A percentile compares a stretch with the other conserved stretches of the same genome.
These are phyloP conservation scores for Alternaria gaisen DNA, from an alignment of 2,329 filamentous ascomycete species.

Conservation along the genomic window DNA sequence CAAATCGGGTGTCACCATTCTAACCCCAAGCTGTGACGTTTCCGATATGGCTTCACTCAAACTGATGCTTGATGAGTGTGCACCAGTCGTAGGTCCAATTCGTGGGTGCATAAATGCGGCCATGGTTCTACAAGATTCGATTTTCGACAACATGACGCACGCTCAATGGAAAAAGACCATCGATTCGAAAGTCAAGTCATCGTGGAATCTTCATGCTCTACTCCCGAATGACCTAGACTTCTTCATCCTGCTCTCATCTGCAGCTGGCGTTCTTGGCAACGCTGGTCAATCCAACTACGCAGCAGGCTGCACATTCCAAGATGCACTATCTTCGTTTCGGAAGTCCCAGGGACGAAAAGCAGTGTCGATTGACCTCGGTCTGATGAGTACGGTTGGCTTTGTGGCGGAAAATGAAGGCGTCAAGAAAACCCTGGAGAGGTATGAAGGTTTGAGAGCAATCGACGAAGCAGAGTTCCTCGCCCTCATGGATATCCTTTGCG, in stretches of 20 bases:
- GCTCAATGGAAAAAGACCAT: slow-evolving; percentile 20
- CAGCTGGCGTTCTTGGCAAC: slow-evolving; percentile 30
- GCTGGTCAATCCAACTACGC: slow-evolving; percentile 38
- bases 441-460: too few relatives aligned
- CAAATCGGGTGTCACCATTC: slow-evolving; percentile 1
- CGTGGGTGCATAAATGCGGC: slow-evolving; percentile 27
- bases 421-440: too few relatives aligned
- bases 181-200: slow-evolving; percentile 46
- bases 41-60: slow-evolving; percentile 7
- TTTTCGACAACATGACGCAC: slow-evolving; percentile 24
- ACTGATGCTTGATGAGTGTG: background rate
- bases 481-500: too few relatives aligned
- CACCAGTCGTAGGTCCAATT: slow-evolving; percentile 18
- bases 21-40: slow-evolving; percentile 16
- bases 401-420: slow-evolving; percentile 22
- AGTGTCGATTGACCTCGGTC: slow-evolving; percentile 27
- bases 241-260: slow-evolving; percentile 33
- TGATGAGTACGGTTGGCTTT: slow-evolving; percentile 24
- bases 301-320: slow-evolving; percentile 32
- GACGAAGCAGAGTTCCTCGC: too few relatives aligned
- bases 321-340: slow-evolving; percentile 29
- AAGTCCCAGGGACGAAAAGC: slow-evolving; percentile 3
- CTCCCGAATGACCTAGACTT: slow-evolving; percentile 25
- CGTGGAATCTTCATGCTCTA: slow-evolving; percentile 37
- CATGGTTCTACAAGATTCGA: slow-evolving; percentile 25